Conservation (phyloP, 2,329 filamentous ascomycete genomes). For the Bipolaris victoriae region DNA sequence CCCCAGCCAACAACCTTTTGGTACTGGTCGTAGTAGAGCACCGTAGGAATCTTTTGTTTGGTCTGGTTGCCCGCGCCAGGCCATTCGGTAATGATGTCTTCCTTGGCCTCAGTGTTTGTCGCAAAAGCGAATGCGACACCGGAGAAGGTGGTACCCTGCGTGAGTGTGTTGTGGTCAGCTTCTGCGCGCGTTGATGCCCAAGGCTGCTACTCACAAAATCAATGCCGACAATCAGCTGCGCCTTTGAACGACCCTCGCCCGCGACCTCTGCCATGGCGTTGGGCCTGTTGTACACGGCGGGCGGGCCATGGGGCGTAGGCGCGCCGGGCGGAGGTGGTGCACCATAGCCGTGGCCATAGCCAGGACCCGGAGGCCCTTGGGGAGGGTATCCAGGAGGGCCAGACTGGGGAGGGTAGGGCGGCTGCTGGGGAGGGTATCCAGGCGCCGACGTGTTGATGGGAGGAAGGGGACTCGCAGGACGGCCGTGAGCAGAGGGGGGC, state of each 20-base stretch:
- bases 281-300: constrained; percentile 42
- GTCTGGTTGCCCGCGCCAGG: constrained; percentile 96
- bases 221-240: constrained; percentile 97
- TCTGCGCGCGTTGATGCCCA: constrained; percentile 42
- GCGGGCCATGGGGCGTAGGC: constrained; percentile 41
- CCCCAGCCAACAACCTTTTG: constrained; percentile 99
- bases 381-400: constrained; percentile 51
- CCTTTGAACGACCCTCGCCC: constrained; percentile 86
- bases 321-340: constrained; percentile 35
- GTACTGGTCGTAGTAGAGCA: constrained; percentile 99
- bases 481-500: constrained; percentile 49
- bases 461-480: constrained; percentile 61
- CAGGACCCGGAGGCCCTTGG: constrained; percentile 39
- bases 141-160: constrained; percentile 92
- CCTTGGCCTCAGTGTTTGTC: constrained; percentile 95
- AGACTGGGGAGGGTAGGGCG: constrained; percentile 48
- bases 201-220: constrained; percentile 74
- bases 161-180: constrained; percentile 20
- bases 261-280: constrained; percentile 71
- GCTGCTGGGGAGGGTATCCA: constrained; percentile 52
- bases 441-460: constrained; percentile 61
- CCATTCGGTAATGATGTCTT: constrained; percentile 99
- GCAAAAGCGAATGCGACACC: constrained; percentile 93
- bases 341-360: constrained; percentile 40
- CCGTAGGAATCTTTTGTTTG: constrained; percentile 99